These are phyloP conservation scores for Hyphodiscus sp. DNA, from an alignment of 2,329 filamentous ascomycete genomes.

Conservation along the genomic window DNA sequence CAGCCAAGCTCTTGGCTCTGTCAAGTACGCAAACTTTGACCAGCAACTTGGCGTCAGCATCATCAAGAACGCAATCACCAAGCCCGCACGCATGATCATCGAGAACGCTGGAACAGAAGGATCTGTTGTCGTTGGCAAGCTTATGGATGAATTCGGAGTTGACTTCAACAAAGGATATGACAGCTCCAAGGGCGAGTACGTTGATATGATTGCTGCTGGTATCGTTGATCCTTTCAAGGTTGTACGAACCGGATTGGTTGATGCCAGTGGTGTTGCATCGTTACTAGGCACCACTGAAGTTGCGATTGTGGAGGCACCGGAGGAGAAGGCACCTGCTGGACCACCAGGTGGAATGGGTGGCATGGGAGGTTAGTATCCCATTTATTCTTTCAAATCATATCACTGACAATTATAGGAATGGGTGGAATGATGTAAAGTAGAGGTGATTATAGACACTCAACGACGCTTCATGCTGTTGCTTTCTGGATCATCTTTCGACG, in stretches of 20 bases:
- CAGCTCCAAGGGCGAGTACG: slow-evolving; percentile 93
- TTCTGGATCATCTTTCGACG: slow-evolving; percentile 8
- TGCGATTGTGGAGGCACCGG: slow-evolving; percentile 94
- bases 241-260: slow-evolving; percentile 89
- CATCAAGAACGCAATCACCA: slow-evolving; percentile 96
- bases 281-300: slow-evolving; percentile 97
- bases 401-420: slow-evolving; percentile 31
- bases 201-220: slow-evolving; percentile 95
- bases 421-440: slow-evolving; percentile 31
- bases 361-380: slow-evolving; percentile 23
- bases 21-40: slow-evolving; percentile 95
- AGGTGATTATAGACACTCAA: slow-evolving; percentile 20
- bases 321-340: slow-evolving; percentile 69
- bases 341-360: slow-evolving; percentile 62
- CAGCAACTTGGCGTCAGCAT: slow-evolving; percentile 98
- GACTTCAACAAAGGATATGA: slow-evolving; percentile 99
- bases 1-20: slow-evolving; percentile 71
- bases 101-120: slow-evolving; percentile 97
- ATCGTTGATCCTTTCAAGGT: slow-evolving; percentile 99
- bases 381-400: background rate
- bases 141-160: slow-evolving; percentile 81
- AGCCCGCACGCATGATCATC: slow-evolving; percentile 88
- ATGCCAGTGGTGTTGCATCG: slow-evolving; percentile 93
- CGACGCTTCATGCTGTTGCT: slow-evolving; percentile 8
- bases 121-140: slow-evolving; percentile 94